Evolutionary conservation across 2,329 filamentous ascomycete species (phyloP).

Genomic region (Botryotinia narcissicola): DNA sequence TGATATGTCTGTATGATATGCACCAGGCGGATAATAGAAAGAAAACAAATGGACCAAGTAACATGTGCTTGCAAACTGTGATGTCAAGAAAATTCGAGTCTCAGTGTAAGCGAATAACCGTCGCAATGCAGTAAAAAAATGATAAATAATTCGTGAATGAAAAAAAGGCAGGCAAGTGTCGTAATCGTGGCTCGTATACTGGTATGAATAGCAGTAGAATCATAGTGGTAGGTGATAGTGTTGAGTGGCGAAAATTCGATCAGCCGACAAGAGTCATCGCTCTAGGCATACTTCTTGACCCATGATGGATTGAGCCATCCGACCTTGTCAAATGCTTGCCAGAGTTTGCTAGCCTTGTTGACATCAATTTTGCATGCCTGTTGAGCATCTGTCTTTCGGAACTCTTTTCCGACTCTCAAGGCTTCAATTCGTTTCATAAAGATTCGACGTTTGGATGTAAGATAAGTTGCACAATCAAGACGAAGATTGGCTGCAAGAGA

Average conservation of each 20-base stretch:
- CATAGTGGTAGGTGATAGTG: slow-evolving; percentile 1
- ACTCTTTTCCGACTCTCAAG: slow-evolving; percentile 69
- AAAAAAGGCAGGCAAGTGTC: slow-evolving; percentile 10
- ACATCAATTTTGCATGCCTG: slow-evolving; percentile 98
- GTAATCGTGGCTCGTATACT: slow-evolving; percentile 14
- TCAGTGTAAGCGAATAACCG: slow-evolving; percentile 27
- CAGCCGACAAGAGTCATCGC: slow-evolving; percentile 19
- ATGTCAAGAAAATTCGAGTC: slow-evolving; percentile 28
- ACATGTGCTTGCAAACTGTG: slow-evolving; percentile 22
- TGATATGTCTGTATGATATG: slow-evolving; percentile 21
- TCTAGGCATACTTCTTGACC: slow-evolving; percentile 30
- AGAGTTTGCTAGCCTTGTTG: slow-evolving; percentile 93
- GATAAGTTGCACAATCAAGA: slow-evolving; percentile 81
- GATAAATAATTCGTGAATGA: not conserved
- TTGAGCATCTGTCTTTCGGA: slow-evolving; percentile 92
- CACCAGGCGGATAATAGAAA: slow-evolving; percentile 24
- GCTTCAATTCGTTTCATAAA: slow-evolving; percentile 74
- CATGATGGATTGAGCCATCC: slow-evolving; percentile 64
- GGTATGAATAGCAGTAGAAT: not conserved
- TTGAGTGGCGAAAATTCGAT: slow-evolving; percentile 11
- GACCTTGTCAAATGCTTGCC: slow-evolving; percentile 83
- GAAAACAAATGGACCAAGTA: slow-evolving; percentile 7
- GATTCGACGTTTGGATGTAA: slow-evolving; percentile 90
- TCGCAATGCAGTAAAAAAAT: slow-evolving; percentile 28
- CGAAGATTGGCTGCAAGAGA: slow-evolving; percentile 74